These are phyloP conservation scores for Juncus inflexus DNA, from an alignment of 176 grass and related monocot species.

Conservation along the genomic window DNA sequence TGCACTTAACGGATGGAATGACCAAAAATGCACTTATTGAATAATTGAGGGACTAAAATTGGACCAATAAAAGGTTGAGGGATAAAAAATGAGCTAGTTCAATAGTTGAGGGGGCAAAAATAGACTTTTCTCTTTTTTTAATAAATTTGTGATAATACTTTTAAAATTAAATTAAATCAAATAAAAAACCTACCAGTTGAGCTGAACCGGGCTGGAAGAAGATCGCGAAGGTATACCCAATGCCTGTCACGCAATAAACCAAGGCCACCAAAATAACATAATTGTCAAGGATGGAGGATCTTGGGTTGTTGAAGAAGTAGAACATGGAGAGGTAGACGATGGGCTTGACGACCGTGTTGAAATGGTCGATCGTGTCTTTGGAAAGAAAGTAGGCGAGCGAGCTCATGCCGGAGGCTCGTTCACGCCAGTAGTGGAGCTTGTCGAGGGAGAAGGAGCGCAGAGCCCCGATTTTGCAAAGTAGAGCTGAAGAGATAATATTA, in stretches of 20 bases:
- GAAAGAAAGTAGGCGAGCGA: conserved; percentile 74
- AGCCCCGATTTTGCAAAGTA: conserved; percentile 82
- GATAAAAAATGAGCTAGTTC: no score
- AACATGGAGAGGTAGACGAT: conserved; percentile 92
- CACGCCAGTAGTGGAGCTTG: conserved; percentile 81
- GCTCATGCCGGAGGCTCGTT: conserved; percentile 81
- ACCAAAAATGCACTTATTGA: no score
- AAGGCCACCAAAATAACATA: conserved; percentile 64
- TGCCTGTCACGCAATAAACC: conserved; percentile 81
- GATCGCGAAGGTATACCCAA: conserved; percentile 81
- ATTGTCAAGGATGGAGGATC: conserved; percentile 77
- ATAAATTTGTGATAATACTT: not conserved
- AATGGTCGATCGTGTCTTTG: conserved; percentile 81
- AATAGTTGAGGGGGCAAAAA: no score
- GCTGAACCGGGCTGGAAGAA: conserved; percentile 80
- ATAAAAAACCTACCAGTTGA: conserved; percentile 47
- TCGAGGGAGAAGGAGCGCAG: conserved; percentile 73
- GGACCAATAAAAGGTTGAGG: no score
- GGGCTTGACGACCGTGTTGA: conserved; percentile 80
- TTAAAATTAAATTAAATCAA: conserved; percentile 1
- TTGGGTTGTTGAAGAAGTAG: conserved; percentile 92
- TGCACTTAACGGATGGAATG: no score
- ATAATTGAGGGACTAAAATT: no score
- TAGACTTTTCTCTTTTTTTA: no score
- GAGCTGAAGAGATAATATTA: conserved; percentile 37